Evolutionary conservation across 2,329 filamentous ascomycete species (phyloP).

Genomic region (Apiospora koreana): DNA sequence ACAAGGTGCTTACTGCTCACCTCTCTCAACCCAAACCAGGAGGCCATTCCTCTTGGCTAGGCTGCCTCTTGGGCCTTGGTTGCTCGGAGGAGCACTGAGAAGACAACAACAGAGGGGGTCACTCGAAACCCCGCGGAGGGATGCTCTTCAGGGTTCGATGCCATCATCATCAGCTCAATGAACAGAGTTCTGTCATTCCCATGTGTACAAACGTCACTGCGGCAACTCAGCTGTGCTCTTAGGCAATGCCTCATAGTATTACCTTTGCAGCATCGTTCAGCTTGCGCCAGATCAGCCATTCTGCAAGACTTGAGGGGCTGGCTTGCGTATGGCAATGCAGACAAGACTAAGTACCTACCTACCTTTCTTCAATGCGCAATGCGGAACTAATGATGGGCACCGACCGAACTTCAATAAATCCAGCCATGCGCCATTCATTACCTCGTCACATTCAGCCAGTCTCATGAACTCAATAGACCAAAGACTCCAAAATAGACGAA

Average conservation of each 20-base stretch:
- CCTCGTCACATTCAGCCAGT: too few species aligned
- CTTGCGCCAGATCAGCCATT: neutral
- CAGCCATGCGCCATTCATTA: too few species aligned
- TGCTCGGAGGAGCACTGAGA: neutral
- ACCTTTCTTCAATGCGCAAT: neutral
- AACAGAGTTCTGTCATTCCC: neutral
- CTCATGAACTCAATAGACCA: too few species aligned
- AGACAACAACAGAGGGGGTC: neutral
- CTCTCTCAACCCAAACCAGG: neutral
- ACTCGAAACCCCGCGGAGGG: neutral
- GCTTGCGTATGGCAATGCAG: neutral
- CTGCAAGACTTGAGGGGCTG: neutral
- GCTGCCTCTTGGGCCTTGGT: neutral
- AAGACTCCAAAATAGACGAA: too few species aligned
- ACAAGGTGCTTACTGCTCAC: neutral
- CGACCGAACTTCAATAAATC: too few species aligned
- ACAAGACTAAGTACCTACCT: too few species aligned
- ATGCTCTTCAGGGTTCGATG: neutral
- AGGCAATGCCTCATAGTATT: neutral
- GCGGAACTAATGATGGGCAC: too few species aligned
- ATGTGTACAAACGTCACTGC: neutral
- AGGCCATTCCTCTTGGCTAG: neutral
- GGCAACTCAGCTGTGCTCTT: neutral
- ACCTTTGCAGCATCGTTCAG: neutral
- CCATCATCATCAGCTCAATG: neutral